Evolutionary conservation across 2,329 filamentous ascomycete genomes (phyloP).

Genomic region (Aspergillus latus): DNA sequence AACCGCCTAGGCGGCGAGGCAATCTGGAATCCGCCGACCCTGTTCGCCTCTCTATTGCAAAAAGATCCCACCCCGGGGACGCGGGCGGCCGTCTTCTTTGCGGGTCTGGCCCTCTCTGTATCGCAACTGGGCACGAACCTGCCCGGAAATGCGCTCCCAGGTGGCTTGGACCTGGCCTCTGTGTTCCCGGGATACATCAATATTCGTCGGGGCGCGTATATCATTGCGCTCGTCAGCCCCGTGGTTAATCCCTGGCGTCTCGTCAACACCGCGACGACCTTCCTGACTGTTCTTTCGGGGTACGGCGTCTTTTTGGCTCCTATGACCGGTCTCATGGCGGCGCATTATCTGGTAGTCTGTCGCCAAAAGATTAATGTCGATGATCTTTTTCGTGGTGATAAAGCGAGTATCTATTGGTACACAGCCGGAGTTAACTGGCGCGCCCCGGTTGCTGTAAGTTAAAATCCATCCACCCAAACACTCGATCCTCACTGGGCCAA

Average conservation of each 20-base stretch:
- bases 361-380: background rate
- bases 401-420: slow-evolving; percentile 5
- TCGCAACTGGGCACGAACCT: slow-evolving; percentile 30
- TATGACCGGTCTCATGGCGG: slow-evolving; percentile 5
- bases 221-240: background rate
- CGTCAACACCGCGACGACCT: background rate
- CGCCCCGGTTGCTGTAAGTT: background rate
- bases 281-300: slow-evolving; percentile 4
- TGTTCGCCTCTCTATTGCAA: slow-evolving; percentile 27
- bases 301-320: slow-evolving; percentile 5
- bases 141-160: slow-evolving; percentile 26
- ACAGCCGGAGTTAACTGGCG: slow-evolving; percentile 4
- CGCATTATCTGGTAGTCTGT: slow-evolving; percentile 2
- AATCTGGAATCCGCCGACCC: slow-evolving; percentile 27
- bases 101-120: slow-evolving; percentile 25
- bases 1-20: slow-evolving; percentile 24
- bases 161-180: background rate
- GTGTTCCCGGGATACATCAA: background rate
- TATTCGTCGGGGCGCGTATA: slow-evolving; percentile 1
- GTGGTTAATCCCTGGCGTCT: slow-evolving; percentile 2
- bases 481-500: background rate
- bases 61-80: slow-evolving; percentile 21
- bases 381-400: background rate
- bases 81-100: slow-evolving; percentile 26
- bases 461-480: background rate